Evolutionary conservation across 768 basidiomycete species (phyloP).

Genomic region (Suillus lakei): DNA sequence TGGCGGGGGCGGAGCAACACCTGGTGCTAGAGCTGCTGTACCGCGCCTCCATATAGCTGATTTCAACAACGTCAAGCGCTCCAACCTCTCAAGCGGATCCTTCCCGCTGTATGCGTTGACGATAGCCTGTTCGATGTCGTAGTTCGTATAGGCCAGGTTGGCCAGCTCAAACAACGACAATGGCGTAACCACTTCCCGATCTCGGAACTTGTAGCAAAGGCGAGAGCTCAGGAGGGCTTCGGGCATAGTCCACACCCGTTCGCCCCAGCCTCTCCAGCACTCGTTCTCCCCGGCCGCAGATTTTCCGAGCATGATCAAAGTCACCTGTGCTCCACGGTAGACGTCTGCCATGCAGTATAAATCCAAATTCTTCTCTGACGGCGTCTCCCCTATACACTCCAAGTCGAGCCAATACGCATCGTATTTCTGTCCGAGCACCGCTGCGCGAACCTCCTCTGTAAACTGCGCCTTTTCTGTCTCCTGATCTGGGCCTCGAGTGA

Average conservation of each 20-base stretch:
- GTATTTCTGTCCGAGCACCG: slow-evolving; percentile 5
- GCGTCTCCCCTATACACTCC: slow-evolving; percentile 20
- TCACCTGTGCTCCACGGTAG: slow-evolving; percentile 18
- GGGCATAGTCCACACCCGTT: slow-evolving; percentile 17
- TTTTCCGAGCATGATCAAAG: slow-evolving; percentile 18
- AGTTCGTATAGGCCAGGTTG: slow-evolving; percentile 20
- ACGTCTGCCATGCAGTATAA: slow-evolving; percentile 26
- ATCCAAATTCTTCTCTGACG: slow-evolving; percentile 20
- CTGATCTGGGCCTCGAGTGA: slow-evolving; percentile 10
- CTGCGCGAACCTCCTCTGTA: slow-evolving; percentile 12
- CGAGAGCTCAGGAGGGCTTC: slow-evolving; percentile 11
- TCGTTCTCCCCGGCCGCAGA: slow-evolving; percentile 5
- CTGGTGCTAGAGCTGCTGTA: slow-evolving; percentile 14
- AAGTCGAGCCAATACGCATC: slow-evolving; percentile 25
- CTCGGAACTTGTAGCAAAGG: slow-evolving; percentile 13
- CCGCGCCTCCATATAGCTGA: slow-evolving; percentile 24
- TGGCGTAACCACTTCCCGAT: neutral
- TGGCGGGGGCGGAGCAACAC: neutral
- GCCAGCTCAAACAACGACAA: slow-evolving; percentile 12
- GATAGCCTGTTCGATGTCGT: slow-evolving; percentile 17
- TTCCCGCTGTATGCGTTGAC: slow-evolving; percentile 13
- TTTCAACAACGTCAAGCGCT: slow-evolving; percentile 21
- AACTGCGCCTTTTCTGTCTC: slow-evolving; percentile 15
- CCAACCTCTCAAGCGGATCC: slow-evolving; percentile 20
- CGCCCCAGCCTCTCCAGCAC: slow-evolving; percentile 23